Conservation (phyloP, 2,329 filamentous ascomycete species). For the Fusarium palustre region DNA sequence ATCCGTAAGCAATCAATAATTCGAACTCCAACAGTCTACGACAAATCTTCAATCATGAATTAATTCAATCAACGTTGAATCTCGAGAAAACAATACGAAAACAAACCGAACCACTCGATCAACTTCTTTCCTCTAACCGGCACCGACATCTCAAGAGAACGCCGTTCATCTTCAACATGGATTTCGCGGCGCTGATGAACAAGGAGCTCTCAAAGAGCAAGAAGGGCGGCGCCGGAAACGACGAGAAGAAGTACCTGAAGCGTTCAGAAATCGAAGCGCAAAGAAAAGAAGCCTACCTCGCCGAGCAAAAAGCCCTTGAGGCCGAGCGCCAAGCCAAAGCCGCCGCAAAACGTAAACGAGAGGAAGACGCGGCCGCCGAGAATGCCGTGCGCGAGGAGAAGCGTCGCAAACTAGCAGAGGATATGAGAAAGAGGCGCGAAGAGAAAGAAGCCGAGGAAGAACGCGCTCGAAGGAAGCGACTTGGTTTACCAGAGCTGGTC, state of each 20-base stretch:
- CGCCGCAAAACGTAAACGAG: slow-evolving; percentile 85
- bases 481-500: slow-evolving; percentile 82
- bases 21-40: not conserved
- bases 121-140: not conserved
- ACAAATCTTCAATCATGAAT: not conserved
- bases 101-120: too few species aligned
- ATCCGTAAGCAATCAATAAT: slow-evolving; percentile 39
- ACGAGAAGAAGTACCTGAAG: slow-evolving; percentile 81
- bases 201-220: slow-evolving; percentile 90
- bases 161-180: slow-evolving; percentile 69
- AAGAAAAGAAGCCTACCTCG: slow-evolving; percentile 81
- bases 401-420: slow-evolving; percentile 81
- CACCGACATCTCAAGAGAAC: not conserved
- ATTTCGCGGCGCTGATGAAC: slow-evolving; percentile 94
- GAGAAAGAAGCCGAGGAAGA: slow-evolving; percentile 81
- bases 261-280: slow-evolving; percentile 88
- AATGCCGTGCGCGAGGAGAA: slow-evolving; percentile 82
- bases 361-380: slow-evolving; percentile 83
- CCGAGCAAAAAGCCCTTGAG: slow-evolving; percentile 82
- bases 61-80: not conserved
- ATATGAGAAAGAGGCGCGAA: slow-evolving; percentile 76
- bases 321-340: slow-evolving; percentile 76
- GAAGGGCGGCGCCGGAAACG: slow-evolving; percentile 56
- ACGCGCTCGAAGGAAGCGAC: slow-evolving; percentile 74
- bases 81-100: not conserved